Evolutionary conservation across 495 filamentous ascomycete genomes (phyloP).

Genomic region (Trichocladium antarcticum): DNA sequence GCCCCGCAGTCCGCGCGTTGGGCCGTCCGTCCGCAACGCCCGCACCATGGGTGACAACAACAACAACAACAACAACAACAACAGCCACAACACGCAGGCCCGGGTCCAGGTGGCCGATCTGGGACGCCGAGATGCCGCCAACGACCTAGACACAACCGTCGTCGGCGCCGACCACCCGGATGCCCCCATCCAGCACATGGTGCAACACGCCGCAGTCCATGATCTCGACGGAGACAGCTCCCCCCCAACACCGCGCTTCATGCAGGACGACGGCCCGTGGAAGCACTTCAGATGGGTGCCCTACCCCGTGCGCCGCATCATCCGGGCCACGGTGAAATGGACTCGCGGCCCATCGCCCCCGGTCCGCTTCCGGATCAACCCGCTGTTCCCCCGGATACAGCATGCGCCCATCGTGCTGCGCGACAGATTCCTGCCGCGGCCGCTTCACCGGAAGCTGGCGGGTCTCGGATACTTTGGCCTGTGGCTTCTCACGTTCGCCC

Average conservation of each 20-base stretch:
- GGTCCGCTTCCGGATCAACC: constrained; percentile 51
- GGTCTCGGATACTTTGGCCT: constrained; percentile 50
- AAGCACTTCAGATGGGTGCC: constrained; percentile 40
- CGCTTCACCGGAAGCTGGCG: constrained; percentile 46
- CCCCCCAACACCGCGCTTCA: constrained; percentile 29
- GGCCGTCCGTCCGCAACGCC: too few species aligned
- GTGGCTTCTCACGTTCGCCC: constrained; percentile 64
- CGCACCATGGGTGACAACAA: constrained; percentile 7
- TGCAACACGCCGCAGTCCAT: constrained; percentile 6
- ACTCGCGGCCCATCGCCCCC: constrained; percentile 59
- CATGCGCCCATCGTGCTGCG: constrained; percentile 54
- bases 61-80: not conserved
- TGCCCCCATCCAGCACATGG: constrained; percentile 22
- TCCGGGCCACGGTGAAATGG: constrained; percentile 46
- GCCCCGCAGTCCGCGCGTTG: not conserved
- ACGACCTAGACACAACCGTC: constrained; percentile 5
- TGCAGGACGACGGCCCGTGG: constrained; percentile 30
- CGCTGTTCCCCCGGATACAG: constrained; percentile 58
- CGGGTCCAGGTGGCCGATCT: not conserved
- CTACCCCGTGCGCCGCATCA: constrained; percentile 33
- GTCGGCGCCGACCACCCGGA: constrained; percentile 25
- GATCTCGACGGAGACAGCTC: constrained; percentile 23
- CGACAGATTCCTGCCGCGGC: constrained; percentile 52
- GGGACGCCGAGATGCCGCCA: constrained; percentile 1
- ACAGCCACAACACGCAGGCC: not conserved